These are phyloP conservation scores for Allium cepa DNA, from an alignment of 106 monocot genomes.

Conservation along the genomic window DNA sequence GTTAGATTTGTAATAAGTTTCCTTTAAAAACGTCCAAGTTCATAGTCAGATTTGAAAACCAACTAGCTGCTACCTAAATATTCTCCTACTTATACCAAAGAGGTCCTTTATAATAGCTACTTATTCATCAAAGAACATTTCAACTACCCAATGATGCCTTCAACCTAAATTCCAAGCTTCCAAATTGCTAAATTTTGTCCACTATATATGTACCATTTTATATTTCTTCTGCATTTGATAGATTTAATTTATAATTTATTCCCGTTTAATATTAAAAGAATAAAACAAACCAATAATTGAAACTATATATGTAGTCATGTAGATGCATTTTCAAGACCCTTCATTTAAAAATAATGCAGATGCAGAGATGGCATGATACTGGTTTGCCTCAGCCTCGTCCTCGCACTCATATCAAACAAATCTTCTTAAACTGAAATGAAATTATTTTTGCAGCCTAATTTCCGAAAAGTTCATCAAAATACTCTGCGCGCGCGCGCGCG, in stretches of 20 bases:
- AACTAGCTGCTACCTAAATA: too few species aligned
- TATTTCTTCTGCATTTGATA: neutral
- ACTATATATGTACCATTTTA: neutral
- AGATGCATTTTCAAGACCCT: neutral
- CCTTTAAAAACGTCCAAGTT: too few species aligned
- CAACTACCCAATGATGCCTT: conserved; percentile 11
- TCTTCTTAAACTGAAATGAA: too few species aligned
- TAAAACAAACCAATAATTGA: neutral
- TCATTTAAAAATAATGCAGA: neutral
- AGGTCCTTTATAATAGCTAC: too few species aligned
- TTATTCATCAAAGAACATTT: neutral
- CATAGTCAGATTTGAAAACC: too few species aligned
- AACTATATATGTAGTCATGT: conserved; percentile 3
- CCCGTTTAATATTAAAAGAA: neutral
- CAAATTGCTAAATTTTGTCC: conserved; percentile 10
- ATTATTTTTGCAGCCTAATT: neutral
- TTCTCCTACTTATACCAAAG: too few species aligned
- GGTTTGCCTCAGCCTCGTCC: conserved; percentile 14
- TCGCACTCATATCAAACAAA: neutral
- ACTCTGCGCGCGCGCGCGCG: too few species aligned
- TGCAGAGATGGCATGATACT: conserved; percentile 17
- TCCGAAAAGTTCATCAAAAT: neutral
- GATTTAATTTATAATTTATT: neutral
- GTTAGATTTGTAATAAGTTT: too few species aligned
- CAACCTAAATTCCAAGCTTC: conserved; percentile 7